Base-by-base conservation (phyloP, 768 basidiomycete species). In the Lentinula sp. region DNA sequence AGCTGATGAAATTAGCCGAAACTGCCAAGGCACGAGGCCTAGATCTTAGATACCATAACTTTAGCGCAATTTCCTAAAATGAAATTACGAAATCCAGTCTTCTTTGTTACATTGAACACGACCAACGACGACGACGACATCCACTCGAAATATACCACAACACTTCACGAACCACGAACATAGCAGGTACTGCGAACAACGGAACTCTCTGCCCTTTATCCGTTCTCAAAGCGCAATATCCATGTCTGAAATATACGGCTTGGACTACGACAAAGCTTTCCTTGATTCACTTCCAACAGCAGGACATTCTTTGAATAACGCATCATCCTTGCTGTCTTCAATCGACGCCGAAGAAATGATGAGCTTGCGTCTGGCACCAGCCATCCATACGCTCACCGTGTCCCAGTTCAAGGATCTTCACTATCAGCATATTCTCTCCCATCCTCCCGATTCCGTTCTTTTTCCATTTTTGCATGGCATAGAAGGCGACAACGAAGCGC, bases 391-490 rank as follows among this genome's bases (percentile, higher is more conserved):
- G 4, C 41, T 60, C 15, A 37, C 49, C 15, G 49, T 50, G 18
- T 18, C 59, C 7, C 59, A 60, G 41, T 60, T 60, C 59, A 49
- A 60, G 16, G 48, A 46, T 28, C 50, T 59, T 42, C 57, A 46
- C 79, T 73, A 28, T 72, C 79, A 59, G 82, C 66, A 64, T 86
- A 87, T 45, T 77, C 74, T 62, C 72, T 79, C 15, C 73, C 76
- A 57, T 71, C 84, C 91, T 1, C 88, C 89, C 0, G 93, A 96
- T 74, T 78, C 80, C 43, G 81, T 88, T 66, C 83, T 95, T 61
- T 96, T 96, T 71, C 93, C 93, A 0, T 96, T 94, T 74, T 75
- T 93, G 15, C 93, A 95, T 67, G 91, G 93, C 48, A 79, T 95
- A 62, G 93, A 95, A 67, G 87, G 91, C 64, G 81, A 86, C 61